Percentiles rank a stretch among this genome's conserved stretches.
phyloP scores from a whole-genome alignment of 108 stramenopile species.

The Skeletonema costatum region DNA sequence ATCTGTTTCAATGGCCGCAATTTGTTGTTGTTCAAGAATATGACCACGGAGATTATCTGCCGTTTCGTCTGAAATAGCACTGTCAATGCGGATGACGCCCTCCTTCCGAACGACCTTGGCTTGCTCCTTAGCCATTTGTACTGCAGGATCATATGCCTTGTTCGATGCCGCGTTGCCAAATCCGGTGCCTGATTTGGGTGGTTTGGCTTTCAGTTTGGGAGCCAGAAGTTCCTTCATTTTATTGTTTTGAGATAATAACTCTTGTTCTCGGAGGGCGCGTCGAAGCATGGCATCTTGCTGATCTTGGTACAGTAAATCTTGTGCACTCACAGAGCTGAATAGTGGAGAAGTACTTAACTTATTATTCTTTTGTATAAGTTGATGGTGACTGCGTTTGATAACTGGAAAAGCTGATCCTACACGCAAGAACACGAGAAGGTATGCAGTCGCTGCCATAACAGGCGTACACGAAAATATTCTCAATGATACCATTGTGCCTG shows the following conservation, averaged over 20 bases:
- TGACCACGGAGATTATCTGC: conserved; percentile 38
- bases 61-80: conserved; percentile 18
- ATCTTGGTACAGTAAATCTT: conserved; percentile 56
- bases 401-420: background rate
- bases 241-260: conserved; percentile 12
- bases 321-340: conserved; percentile 4
- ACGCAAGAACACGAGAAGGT: background rate
- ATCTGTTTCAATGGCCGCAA: conserved; percentile 30
- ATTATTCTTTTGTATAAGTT: background rate
- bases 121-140: conserved; percentile 32
- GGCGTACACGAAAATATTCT: background rate
- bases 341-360: background rate
- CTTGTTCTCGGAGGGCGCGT: conserved; percentile 44
- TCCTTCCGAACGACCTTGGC: conserved; percentile 44
- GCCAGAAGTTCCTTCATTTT: conserved; percentile 19
- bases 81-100: conserved; percentile 48
- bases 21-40: conserved; percentile 31
- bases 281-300: conserved; percentile 54
- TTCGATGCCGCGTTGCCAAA: conserved; percentile 31
- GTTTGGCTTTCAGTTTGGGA: conserved; percentile 31
- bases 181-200: conserved; percentile 40
- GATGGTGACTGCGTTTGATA: background rate
- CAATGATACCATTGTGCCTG: background rate
- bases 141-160: conserved; percentile 15
- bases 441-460: background rate